phyloP scores from a whole-genome alignment of 176 grass and related monocot genomes.

The Aegilops umbellulata region DNA sequence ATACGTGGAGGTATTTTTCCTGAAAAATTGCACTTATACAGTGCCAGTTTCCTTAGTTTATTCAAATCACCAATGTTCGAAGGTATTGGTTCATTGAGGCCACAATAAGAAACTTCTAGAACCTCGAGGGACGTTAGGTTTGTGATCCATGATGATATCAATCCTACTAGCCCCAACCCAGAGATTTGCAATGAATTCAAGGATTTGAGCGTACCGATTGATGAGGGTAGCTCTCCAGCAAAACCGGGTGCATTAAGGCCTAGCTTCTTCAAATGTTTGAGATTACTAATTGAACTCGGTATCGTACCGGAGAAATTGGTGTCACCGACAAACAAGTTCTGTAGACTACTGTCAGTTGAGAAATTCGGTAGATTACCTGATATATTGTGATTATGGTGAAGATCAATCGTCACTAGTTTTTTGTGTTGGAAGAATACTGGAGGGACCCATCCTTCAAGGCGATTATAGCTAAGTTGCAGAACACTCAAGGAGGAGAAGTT shows the following conservation, averaged over 20 bases:
- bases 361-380: constrained; percentile 36
- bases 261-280: constrained; percentile 26
- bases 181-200: not conserved
- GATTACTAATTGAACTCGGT: constrained; percentile 20
- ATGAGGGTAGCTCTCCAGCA: not conserved
- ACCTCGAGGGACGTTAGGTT: not conserved
- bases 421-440: constrained; percentile 21
- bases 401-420: constrained; percentile 27
- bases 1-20: constrained; percentile 30
- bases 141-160: not conserved
- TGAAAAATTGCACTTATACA: not conserved
- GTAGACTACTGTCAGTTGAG: not conserved
- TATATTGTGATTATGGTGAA: not conserved
- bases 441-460: constrained; percentile 18
- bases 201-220: not conserved
- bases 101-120: not conserved
- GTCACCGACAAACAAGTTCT: not conserved
- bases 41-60: constrained; percentile 2
- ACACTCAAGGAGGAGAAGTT: constrained; percentile 33
- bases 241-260: not conserved
- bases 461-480: constrained; percentile 26
- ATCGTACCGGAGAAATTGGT: constrained; percentile 37
- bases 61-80: constrained; percentile 9
- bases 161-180: not conserved
- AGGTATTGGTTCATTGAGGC: constrained; percentile 9